These are phyloP conservation scores for Prillingera fragicola DNA, from an alignment of 1,284 basidiomycete genomes.

Conservation along the genomic window DNA sequence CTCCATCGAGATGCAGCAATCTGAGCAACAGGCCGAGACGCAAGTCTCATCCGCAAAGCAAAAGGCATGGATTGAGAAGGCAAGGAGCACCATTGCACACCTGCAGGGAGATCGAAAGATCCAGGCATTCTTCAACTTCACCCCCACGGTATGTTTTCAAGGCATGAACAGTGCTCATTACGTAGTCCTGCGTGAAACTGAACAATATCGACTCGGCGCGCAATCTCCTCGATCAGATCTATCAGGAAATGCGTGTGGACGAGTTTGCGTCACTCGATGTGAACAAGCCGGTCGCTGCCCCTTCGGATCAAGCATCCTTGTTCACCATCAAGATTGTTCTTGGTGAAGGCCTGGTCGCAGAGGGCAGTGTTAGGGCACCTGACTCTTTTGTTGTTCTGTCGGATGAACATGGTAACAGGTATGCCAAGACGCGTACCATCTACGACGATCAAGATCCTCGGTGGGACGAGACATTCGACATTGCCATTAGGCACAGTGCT, in stretches of 20 bases:
- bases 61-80: conserved; percentile 91
- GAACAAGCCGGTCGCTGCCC: conserved; percentile 61
- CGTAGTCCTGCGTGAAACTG: conserved; percentile 85
- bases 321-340: conserved; percentile 92
- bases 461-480: conserved; percentile 97
- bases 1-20: conserved; percentile 71
- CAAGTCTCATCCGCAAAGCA: conserved; percentile 48
- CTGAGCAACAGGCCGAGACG: no score
- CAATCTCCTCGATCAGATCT: conserved; percentile 85
- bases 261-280: conserved; percentile 60
- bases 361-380: conserved; percentile 55
- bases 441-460: conserved; percentile 84
- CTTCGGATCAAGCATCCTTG: conserved; percentile 62
- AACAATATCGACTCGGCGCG: conserved; percentile 96
- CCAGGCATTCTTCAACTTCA: conserved; percentile 71
- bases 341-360: conserved; percentile 73
- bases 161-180: not conserved
- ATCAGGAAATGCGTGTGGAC: conserved; percentile 85
- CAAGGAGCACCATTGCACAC: conserved; percentile 65
- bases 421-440: conserved; percentile 93
- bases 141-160: conserved; percentile 53
- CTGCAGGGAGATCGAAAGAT: conserved; percentile 74
- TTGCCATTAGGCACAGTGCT: conserved; percentile 70
- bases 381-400: conserved; percentile 94
- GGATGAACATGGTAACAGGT: conserved; percentile 80